These are phyloP conservation scores for Ceratobasidium sp. DNA, from an alignment of 1,284 basidiomycete genomes.

Conservation along the genomic window DNA sequence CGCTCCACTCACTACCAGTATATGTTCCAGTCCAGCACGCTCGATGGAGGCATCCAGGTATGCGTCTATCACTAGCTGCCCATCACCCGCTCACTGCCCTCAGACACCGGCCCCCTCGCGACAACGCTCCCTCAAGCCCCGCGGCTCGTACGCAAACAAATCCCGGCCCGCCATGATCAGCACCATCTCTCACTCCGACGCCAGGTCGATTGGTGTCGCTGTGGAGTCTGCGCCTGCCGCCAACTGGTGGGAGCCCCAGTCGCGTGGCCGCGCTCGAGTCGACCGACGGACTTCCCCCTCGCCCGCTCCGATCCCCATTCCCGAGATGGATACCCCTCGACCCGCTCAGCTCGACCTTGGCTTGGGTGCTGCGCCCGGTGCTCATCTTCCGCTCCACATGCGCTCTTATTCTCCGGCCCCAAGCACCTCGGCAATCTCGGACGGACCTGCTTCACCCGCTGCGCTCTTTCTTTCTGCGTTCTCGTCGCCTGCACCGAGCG, in stretches of 20 bases:
- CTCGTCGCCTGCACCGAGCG: constrained; percentile 50
- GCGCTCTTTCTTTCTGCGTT: constrained; percentile 82
- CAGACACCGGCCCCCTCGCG: constrained; percentile 35
- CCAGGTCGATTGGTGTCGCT: not conserved
- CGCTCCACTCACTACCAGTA: not conserved
- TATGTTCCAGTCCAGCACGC: constrained; percentile 25
- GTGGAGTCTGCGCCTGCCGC: not conserved
- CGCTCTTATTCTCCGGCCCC: constrained; percentile 34
- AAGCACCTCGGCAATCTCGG: constrained; percentile 27
- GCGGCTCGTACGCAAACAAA: constrained; percentile 30
- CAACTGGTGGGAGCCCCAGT: constrained; percentile 41
- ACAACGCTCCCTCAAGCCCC: constrained; percentile 11
- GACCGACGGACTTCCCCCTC: constrained; percentile 17
- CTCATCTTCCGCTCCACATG: constrained; percentile 39
- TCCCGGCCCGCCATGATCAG: constrained; percentile 28
- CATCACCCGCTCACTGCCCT: not conserved
- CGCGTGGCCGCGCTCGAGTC: constrained; percentile 13
- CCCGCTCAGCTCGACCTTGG: constrained; percentile 11
- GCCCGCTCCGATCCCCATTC: constrained; percentile 25
- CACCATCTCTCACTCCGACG: not conserved
- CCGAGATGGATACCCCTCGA: constrained; percentile 22
- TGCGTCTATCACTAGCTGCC: not conserved
- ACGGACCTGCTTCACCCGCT: constrained; percentile 67
- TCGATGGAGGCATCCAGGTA: constrained; percentile 29
- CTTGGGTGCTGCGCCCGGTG: not conserved